phyloP scores from a whole-genome alignment of 345 rosid genomes.

The Citrus trifoliata region DNA sequence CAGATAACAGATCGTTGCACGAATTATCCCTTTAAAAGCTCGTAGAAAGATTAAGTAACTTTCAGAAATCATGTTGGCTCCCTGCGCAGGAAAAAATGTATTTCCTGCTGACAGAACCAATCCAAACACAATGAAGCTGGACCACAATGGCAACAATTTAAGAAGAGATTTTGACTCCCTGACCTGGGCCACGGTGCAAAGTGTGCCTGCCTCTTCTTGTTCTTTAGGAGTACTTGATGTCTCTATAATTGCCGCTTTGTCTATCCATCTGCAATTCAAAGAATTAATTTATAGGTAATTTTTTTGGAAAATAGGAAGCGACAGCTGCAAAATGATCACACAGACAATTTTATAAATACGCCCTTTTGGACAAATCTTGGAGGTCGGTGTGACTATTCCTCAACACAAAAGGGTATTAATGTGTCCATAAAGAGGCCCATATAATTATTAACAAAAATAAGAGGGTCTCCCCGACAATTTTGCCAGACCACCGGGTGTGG shows the following conservation, averaged over 20 bases:
- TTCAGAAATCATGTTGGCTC: background rate
- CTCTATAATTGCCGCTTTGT: constrained; percentile 8
- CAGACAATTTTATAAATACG: no score
- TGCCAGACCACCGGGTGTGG: no score
- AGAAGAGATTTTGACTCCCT: background rate
- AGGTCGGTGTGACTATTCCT: no score
- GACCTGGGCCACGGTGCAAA: background rate
- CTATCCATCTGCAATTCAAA: background rate
- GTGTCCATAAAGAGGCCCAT: no score
- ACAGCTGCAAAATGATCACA: no score
- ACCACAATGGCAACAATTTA: constrained; percentile 4
- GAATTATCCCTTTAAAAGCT: background rate
- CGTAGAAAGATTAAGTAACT: background rate
- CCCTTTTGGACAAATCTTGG: no score
- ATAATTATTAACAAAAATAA: no score
- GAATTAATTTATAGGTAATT: background rate
- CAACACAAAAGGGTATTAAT: no score
- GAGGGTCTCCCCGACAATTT: no score
- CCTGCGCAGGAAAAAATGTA: constrained; percentile 6
- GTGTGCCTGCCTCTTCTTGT: background rate
- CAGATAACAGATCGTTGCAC: background rate
- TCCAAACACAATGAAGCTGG: constrained; percentile 5
- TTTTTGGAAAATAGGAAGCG: no score
- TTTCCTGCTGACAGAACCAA: background rate
- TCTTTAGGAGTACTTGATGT: background rate